Conservation (phyloP, 345 rosid genomes). For the Brassica cretica region DNA sequence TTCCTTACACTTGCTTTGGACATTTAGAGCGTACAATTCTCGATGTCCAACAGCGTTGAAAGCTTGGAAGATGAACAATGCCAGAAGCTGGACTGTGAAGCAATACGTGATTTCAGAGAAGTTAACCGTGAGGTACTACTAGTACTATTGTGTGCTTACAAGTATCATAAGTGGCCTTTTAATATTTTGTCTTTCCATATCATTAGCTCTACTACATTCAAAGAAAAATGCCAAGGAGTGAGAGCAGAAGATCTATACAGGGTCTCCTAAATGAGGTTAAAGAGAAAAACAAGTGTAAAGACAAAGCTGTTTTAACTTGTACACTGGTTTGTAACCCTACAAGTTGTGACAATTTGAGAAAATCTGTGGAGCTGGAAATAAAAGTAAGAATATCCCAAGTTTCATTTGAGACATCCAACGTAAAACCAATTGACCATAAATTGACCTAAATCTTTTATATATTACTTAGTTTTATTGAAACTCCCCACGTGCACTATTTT, state of each 20-base stretch:
- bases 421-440: not conserved
- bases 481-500: not conserved
- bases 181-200: constrained; percentile 9
- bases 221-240: constrained; percentile 15
- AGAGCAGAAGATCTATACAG: constrained; percentile 14
- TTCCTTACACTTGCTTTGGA: constrained; percentile 8
- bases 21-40: not conserved
- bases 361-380: constrained; percentile 26
- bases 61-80: constrained; percentile 11
- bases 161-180: not conserved
- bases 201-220: not conserved
- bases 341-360: constrained; percentile 10
- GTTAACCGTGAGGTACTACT: not conserved
- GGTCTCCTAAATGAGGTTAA: constrained; percentile 15
- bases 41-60: not conserved
- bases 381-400: not conserved
- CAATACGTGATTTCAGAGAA: not conserved
- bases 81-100: constrained; percentile 18
- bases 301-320: constrained; percentile 17
- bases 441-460: not conserved
- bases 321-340: not conserved
- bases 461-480: not conserved
- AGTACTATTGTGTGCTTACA: not conserved
- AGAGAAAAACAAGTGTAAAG: constrained; percentile 24
- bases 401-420: not conserved